A percentile compares a stretch with the other conserved stretches of the same genome.
Conservation (phyloP, 192 early-diverging fungal species). For the Gonapodya sp. region DNA sequence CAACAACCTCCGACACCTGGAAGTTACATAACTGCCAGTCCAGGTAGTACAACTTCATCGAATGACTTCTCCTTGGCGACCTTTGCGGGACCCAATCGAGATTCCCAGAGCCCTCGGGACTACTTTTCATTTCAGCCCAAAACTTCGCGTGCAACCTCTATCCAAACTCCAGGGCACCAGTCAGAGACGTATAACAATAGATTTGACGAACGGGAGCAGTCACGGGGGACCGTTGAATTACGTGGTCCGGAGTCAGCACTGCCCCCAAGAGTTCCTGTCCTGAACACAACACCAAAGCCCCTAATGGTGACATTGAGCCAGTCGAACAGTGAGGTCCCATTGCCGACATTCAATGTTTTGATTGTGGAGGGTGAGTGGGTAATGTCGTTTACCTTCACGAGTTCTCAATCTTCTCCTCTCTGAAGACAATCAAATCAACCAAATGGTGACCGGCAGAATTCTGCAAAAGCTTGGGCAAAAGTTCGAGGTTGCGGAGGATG, state of each 20-base stretch:
- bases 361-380: neutral
- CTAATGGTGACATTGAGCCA: neutral
- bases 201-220: neutral
- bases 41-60: neutral
- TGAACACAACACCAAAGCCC: neutral
- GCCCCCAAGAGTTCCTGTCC: neutral
- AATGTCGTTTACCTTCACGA: neutral
- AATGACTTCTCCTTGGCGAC: neutral
- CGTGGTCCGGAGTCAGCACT: neutral
- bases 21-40: neutral
- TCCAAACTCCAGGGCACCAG: neutral
- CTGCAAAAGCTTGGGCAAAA: slow-evolving; percentile 6
- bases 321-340: neutral
- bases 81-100: neutral
- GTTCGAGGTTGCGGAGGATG: slow-evolving; percentile 13
- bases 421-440: slow-evolving; percentile 17
- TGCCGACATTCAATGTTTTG: neutral
- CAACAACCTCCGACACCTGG: neutral
- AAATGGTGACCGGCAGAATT: slow-evolving; percentile 16
- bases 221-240: neutral
- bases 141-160: neutral
- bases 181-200: neutral
- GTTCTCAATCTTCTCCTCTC: neutral
- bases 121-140: neutral
- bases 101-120: neutral